phyloP scores from a whole-genome alignment of 1,139 yeast genomes.

The Kodamaea suecica region DNA sequence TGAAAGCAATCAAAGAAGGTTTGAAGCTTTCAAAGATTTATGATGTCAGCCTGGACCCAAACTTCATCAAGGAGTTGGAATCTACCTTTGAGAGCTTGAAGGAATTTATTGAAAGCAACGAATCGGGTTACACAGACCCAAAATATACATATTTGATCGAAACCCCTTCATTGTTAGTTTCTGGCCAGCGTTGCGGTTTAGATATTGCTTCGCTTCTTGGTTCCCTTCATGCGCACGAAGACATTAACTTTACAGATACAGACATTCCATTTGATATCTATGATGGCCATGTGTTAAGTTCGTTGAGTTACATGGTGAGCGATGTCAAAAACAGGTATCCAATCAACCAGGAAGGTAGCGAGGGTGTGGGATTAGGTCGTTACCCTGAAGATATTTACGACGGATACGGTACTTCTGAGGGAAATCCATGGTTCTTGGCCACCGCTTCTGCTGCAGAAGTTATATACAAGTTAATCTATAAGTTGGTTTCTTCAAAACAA shows the following conservation, averaged over 20 bases:
- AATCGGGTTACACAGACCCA: slow-evolving; percentile 45
- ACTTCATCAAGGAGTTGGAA: neutral
- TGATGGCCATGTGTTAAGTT: slow-evolving; percentile 53
- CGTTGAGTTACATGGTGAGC: slow-evolving; percentile 53
- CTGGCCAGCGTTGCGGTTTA: slow-evolving; percentile 58
- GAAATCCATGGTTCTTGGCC: slow-evolving; percentile 94
- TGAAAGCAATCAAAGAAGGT: slow-evolving; percentile 66
- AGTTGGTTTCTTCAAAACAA: slow-evolving; percentile 18
- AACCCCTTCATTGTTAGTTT: slow-evolving; percentile 50
- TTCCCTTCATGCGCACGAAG: slow-evolving; percentile 59
- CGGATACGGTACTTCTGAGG: slow-evolving; percentile 70
- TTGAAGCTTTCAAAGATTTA: slow-evolving; percentile 39
- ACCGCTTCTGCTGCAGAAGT: slow-evolving; percentile 78
- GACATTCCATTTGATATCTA: slow-evolving; percentile 59
- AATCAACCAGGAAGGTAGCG: slow-evolving; percentile 53
- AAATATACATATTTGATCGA: slow-evolving; percentile 60
- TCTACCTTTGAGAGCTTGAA: slow-evolving; percentile 22
- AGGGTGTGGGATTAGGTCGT: slow-evolving; percentile 81
- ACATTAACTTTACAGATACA: slow-evolving; percentile 28
- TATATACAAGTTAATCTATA: slow-evolving; percentile 38
- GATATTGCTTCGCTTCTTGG: slow-evolving; percentile 81
- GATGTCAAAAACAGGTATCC: slow-evolving; percentile 77
- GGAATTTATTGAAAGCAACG: slow-evolving; percentile 30
- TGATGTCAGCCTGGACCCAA: slow-evolving; percentile 33
- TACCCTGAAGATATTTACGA: slow-evolving; percentile 93